These are phyloP conservation scores for Silene coronaria DNA, from an alignment of 179 eudicot species.

Conservation along the genomic window DNA sequence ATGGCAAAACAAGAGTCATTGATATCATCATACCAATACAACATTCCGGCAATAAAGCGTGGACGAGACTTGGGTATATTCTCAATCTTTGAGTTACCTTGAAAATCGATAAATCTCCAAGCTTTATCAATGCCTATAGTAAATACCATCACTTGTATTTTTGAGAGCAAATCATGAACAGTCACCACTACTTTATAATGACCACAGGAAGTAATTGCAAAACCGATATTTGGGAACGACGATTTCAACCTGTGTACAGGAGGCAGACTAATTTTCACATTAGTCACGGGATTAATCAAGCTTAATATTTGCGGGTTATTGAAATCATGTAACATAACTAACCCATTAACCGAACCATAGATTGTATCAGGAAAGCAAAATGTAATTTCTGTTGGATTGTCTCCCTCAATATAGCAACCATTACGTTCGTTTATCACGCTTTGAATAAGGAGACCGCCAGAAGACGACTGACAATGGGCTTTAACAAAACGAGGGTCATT, in stretches of 20 bases:
- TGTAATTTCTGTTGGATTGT: background rate
- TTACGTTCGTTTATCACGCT: background rate
- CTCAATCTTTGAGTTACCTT: no score
- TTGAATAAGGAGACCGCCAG: background rate
- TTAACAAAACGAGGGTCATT: no score
- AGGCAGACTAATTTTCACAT: background rate
- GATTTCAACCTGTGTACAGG: background rate
- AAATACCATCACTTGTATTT: background rate
- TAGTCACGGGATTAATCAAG: background rate
- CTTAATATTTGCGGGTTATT: background rate
- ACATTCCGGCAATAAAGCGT: background rate
- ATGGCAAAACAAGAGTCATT: background rate
- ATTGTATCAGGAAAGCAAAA: background rate
- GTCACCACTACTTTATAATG: background rate
- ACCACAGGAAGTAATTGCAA: background rate
- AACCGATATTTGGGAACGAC: background rate
- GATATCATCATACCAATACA: background rate
- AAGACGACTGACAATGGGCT: no score
- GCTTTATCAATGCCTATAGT: background rate
- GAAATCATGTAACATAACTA: background rate
- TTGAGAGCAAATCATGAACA: no score
- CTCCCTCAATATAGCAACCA: background rate
- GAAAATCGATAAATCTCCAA: background rate
- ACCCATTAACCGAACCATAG: background rate
- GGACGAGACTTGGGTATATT: background rate